phyloP scores from a whole-genome alignment of 139 green algal genomes.

The Chlamydomonas sp. region DNA sequence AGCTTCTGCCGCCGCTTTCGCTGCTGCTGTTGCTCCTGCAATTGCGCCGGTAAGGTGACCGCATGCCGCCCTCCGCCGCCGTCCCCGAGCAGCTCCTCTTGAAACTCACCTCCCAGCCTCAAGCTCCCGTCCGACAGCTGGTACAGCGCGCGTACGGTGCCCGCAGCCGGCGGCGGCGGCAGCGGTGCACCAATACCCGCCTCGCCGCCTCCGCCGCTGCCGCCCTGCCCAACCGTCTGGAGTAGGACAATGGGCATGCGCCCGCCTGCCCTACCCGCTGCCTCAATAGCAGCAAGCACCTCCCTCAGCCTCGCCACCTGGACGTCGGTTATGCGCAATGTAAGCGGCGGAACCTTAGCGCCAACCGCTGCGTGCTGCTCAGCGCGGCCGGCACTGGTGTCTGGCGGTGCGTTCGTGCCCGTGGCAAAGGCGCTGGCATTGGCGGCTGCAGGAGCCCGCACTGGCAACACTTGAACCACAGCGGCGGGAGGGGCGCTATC shows the following conservation, averaged over 20 bases:
- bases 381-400: no score
- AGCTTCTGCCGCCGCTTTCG: background rate
- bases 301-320: background rate
- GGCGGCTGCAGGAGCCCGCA: background rate
- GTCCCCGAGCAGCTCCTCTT: background rate
- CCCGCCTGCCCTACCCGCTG: background rate
- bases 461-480: no score
- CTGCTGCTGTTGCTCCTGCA: constrained; percentile 3
- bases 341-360: background rate
- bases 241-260: background rate
- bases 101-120: background rate
- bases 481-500: background rate
- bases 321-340: background rate
- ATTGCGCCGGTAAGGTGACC: background rate
- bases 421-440: background rate
- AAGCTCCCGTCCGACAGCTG: constrained; percentile 4
- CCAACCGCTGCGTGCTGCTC: no score
- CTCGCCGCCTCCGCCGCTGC: no score
- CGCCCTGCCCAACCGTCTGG: background rate
- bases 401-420: no score
- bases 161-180: background rate
- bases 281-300: background rate
- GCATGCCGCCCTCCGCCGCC: background rate
- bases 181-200: background rate
- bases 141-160: background rate